Evolutionary conservation across 2,329 filamentous ascomycete genomes (phyloP).

Genomic region (Stagonosporopsis rhizophila): DNA sequence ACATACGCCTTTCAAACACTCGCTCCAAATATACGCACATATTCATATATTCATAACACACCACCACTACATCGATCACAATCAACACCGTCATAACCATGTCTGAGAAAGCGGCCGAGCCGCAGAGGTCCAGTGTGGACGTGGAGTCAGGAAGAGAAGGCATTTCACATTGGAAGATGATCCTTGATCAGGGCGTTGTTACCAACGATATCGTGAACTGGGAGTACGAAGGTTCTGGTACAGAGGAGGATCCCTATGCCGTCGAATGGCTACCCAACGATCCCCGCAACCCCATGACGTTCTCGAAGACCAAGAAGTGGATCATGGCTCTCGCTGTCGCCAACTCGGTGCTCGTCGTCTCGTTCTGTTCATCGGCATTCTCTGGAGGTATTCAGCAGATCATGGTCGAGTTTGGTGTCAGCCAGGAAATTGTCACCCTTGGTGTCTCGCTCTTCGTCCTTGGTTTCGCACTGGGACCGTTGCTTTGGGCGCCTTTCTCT

Average conservation of each 20-base stretch:
- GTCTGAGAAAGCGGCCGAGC: constrained; percentile 28
- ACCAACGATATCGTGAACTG: constrained; percentile 49
- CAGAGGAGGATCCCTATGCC: constrained; percentile 54
- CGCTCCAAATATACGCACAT: not conserved
- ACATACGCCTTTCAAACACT: constrained; percentile 1
- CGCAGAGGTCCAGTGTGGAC: constrained; percentile 29
- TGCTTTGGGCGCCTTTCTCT: constrained; percentile 63
- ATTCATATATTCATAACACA: constrained; percentile 1
- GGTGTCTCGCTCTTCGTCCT: constrained; percentile 54
- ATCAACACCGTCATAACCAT: constrained; percentile 15
- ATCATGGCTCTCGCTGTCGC: constrained; percentile 50
- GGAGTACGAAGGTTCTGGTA: constrained; percentile 53
- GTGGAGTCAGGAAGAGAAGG: constrained; percentile 44
- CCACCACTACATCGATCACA: constrained; percentile 3
- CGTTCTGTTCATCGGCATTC: constrained; percentile 54
- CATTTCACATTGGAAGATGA: constrained; percentile 47
- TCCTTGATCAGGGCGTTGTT: constrained; percentile 47
- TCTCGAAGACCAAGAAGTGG: constrained; percentile 51
- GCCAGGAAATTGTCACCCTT: constrained; percentile 51
- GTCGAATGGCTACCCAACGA: constrained; percentile 58
- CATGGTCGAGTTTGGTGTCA: constrained; percentile 49
- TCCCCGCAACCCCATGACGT: constrained; percentile 55
- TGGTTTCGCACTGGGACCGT: constrained; percentile 52
- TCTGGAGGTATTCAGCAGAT: constrained; percentile 50
- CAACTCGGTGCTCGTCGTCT: constrained; percentile 53